These are phyloP conservation scores for Hordeum vulgare DNA, from an alignment of 176 grass and related monocot species.

Conservation along the genomic window MorexV3_pseudomolecules_assembly NC_058523.1:558948331-558948830, in stretches of 20 bases:
- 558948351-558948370: slow-evolving; percentile 80
- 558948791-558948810: background rate
- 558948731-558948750: background rate
- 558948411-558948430: slow-evolving; percentile 69
- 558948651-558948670: slow-evolving; percentile 40
- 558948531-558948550: slow-evolving; percentile 61
- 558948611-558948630: background rate
- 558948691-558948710: background rate
- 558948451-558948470: slow-evolving; percentile 54
- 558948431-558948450: slow-evolving; percentile 77
- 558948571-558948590: slow-evolving; percentile 28
- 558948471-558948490: slow-evolving; percentile 6
- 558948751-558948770: background rate
- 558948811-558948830: background rate
- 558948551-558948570: slow-evolving; percentile 32
- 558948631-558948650: slow-evolving; percentile 34
- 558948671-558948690: background rate
- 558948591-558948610: slow-evolving; percentile 24
- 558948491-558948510: slow-evolving; percentile 57
- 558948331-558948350: slow-evolving; percentile 74
- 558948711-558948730: slow-evolving; percentile 89
- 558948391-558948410: slow-evolving; percentile 60
- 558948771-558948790: background rate
- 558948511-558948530: slow-evolving; percentile 96
- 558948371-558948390: slow-evolving; percentile 50